A percentile compares a stretch with the other conserved stretches of the same genome.
Conservation (phyloP, 805 yeast genomes). For the Ogataea allantospora region DNA sequence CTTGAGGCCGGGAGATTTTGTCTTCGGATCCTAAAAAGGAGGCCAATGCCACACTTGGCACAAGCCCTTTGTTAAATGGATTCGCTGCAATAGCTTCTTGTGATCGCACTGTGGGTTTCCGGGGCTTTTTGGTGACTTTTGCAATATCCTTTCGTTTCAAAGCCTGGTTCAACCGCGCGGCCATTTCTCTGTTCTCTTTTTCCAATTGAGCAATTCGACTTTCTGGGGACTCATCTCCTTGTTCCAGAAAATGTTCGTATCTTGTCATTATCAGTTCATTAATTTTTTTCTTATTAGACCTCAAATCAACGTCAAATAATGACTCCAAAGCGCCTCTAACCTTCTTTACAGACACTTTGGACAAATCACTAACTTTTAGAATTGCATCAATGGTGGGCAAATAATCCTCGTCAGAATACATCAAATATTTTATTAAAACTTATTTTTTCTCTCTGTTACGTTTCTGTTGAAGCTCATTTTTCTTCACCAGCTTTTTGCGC, state of each 20-base stretch:
- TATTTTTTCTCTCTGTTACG: slow-evolving; percentile 48
- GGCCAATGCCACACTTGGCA: slow-evolving; percentile 50
- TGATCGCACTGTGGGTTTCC: slow-evolving; percentile 6
- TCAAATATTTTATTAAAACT: slow-evolving; percentile 4
- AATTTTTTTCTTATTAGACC: slow-evolving; percentile 48
- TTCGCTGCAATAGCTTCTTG: slow-evolving; percentile 29
- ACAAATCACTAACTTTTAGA: slow-evolving; percentile 65
- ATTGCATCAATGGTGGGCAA: slow-evolving; percentile 73
- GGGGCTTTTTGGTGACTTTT: slow-evolving; percentile 18
- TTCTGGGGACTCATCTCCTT: slow-evolving; percentile 33
- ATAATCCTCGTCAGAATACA: slow-evolving; percentile 33
- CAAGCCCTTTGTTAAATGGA: slow-evolving; percentile 43
- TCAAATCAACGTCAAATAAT: slow-evolving; percentile 56
- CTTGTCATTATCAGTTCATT: slow-evolving; percentile 61
- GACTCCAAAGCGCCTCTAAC: slow-evolving; percentile 72
- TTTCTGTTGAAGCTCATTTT: slow-evolving; percentile 82
- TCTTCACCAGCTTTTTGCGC: slow-evolving; percentile 80
- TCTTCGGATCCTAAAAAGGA: slow-evolving; percentile 43
- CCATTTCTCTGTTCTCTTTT: slow-evolving; percentile 43
- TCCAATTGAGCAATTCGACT: slow-evolving; percentile 31
- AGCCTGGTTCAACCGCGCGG: slow-evolving; percentile 36
- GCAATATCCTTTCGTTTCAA: slow-evolving; percentile 12
- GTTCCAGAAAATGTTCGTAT: slow-evolving; percentile 41
- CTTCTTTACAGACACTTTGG: slow-evolving; percentile 66
- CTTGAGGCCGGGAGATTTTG: slow-evolving; percentile 61